These are phyloP conservation scores for Heliosperma pusillum DNA, from an alignment of 148 eudicot species.

Conservation along the genomic window DNA sequence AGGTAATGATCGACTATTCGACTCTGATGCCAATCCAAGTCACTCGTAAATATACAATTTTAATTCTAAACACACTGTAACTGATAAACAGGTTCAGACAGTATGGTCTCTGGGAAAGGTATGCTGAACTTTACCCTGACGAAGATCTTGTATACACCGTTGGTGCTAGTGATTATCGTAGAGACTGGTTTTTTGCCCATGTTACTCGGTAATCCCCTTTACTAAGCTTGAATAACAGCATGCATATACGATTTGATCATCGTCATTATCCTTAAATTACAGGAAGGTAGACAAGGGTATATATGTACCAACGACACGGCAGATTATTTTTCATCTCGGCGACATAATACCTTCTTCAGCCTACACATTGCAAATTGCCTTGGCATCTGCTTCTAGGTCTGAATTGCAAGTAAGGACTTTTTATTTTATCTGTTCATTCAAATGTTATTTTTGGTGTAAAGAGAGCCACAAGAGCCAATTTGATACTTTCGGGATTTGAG, in stretches of 20 bases:
- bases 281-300: slow-evolving; percentile 41
- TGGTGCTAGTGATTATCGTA: slow-evolving; percentile 36
- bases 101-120: slow-evolving; percentile 83
- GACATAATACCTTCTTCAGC: slow-evolving; percentile 25
- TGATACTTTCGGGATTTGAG: not conserved
- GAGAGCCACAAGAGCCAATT: not conserved
- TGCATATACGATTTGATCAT: too few relatives aligned
- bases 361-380: slow-evolving; percentile 59
- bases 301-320: slow-evolving; percentile 64
- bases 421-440: not conserved
- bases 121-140: slow-evolving; percentile 48
- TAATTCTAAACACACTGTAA: too few relatives aligned
- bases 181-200: slow-evolving; percentile 76
- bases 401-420: slow-evolving; percentile 48
- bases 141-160: slow-evolving; percentile 58
- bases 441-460: too few relatives aligned
- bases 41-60: too few relatives aligned
- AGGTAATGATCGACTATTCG: too few relatives aligned
- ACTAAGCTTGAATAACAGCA: too few relatives aligned
- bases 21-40: too few relatives aligned
- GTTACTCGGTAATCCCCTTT: slow-evolving; percentile 20
- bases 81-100: slow-evolving; percentile 53
- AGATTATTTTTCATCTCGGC: slow-evolving; percentile 41
- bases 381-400: slow-evolving; percentile 62
- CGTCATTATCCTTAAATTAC: not conserved